Evolutionary conservation across 116 monocot species (phyloP), one percentile per base, ranked within the genome.

Genomic region (Trichopus zeylanicus): DNA sequence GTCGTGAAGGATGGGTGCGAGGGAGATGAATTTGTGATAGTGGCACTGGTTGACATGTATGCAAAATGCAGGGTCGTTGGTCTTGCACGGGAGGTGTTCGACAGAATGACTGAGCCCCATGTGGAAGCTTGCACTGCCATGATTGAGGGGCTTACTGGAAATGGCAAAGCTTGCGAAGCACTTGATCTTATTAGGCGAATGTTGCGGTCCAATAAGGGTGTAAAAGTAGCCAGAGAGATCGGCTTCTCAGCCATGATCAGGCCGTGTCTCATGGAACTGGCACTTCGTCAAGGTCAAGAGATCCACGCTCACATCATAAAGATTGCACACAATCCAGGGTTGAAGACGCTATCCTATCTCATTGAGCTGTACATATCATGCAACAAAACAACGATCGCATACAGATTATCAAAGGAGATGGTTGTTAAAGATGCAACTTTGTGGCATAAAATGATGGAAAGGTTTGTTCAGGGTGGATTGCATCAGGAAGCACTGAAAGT

Each of bases 271-370:
- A 34, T 61, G 61, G 48, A 61, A 46, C 15, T 56, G 34, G 66
- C 56, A 12, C 61, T 73, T 20, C 39, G 61, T 20, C 60, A 67
- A 1, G 73, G 67, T 3, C 73, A 73, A 47, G 61, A 73, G 31
- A 61, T 73, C 7, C 73, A 73, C 51, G 66, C 73, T 6, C 73
- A 61, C 42, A 61, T 73, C 28, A 67, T 73, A 24, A 73, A 67
- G 38, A 48, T 52, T 15, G 61, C 64, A 26, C 22, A 63, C 38
- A 35, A 57, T 12, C 64, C 65, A 10, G 70, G 65, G 11, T 26
- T 38, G 24, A 81, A 72, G 48, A 39, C 60, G 10, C 48, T 60
- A 26, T 37, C 27, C 0, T 25, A 35, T 3, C 55, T 67, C 5
- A 35, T 56, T 6, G 61, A 48, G 6, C 31, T 73, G 61, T 73